These are phyloP conservation scores for Neofusicoccum cordaticola DNA, from an alignment of 2,329 filamentous ascomycete species.

Conservation along the genomic window DNA sequence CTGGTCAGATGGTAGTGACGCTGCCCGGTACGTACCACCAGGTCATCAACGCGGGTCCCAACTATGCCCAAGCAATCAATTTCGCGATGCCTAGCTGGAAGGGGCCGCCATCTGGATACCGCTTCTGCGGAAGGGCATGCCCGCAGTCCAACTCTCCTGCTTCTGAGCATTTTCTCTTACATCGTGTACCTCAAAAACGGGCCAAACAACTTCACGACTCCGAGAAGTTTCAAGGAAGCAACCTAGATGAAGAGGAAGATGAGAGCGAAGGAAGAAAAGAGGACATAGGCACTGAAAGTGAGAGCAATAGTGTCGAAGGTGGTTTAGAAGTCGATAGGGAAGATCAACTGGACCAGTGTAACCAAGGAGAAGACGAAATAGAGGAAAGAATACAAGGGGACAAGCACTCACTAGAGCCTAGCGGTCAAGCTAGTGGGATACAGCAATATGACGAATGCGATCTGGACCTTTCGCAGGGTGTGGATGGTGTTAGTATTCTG, in stretches of 20 bases:
- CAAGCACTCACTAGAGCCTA: too few species aligned
- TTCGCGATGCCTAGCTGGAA: background rate
- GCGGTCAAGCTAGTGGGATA: too few species aligned
- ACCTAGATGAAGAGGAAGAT: too few species aligned
- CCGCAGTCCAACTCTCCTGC: background rate
- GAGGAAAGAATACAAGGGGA: background rate
- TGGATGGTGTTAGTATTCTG: too few species aligned
- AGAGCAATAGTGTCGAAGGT: too few species aligned
- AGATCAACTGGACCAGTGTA: background rate
- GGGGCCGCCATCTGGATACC: background rate
- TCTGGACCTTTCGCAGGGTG: too few species aligned
- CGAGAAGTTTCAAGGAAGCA: too few species aligned
- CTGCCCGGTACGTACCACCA: background rate
- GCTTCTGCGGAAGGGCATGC: background rate
- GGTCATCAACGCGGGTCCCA: background rate
- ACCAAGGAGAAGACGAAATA: background rate
- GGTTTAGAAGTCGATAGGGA: background rate
- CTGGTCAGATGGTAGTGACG: background rate
- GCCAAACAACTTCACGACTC: too few species aligned
- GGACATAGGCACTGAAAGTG: background rate
- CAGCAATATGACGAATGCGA: too few species aligned
- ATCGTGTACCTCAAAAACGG: too few species aligned
- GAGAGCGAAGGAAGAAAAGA: background rate
- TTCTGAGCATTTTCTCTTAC: background rate
- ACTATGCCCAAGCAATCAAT: background rate